Percentiles rank a stretch among this genome's conserved stretches.
Evolutionary conservation across 2,329 filamentous ascomycete genomes (phyloP).

Genomic region (Penicillium palitans): DNA sequence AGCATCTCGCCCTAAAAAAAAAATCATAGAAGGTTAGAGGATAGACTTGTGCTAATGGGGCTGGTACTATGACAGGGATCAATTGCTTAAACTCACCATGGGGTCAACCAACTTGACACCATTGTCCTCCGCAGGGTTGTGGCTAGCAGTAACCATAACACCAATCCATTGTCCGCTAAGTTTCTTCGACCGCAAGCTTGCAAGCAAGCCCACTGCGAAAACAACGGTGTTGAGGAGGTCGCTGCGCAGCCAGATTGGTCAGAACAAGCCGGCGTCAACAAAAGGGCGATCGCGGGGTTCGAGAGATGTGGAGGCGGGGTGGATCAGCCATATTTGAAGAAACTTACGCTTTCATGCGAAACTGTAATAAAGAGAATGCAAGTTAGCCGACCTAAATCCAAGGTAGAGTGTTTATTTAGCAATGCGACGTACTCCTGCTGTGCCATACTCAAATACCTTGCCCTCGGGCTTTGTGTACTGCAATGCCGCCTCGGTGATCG

Average conservation of each 20-base stretch:
- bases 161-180: conserved; percentile 88
- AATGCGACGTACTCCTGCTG: conserved; percentile 57
- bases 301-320: conserved; percentile 29
- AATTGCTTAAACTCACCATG: conserved; percentile 56
- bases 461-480: conserved; percentile 53
- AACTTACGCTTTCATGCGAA: conserved; percentile 68
- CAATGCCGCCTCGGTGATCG: conserved; percentile 49
- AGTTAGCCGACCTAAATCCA: conserved; percentile 16
- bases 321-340: conserved; percentile 24
- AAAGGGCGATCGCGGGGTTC: conserved; percentile 33
- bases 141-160: conserved; percentile 93
- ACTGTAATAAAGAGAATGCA: conserved; percentile 45
- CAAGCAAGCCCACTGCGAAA: conserved; percentile 87
- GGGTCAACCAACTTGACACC: conserved; percentile 96
- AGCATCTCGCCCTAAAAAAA: conserved; percentile 79
- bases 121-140: conserved; percentile 88
- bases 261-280: conserved; percentile 34
- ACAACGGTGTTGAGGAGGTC: conserved; percentile 88
- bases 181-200: conserved; percentile 84
- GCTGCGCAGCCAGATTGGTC: conserved; percentile 42
- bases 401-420: not conserved
- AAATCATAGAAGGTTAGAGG: conserved; percentile 17
- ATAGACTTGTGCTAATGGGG: conserved; percentile 7
- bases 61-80: not conserved
- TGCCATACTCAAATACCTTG: conserved; percentile 59